Base-by-base conservation (phyloP, 805 yeast genomes). In the Candida nemodendra region DNA sequence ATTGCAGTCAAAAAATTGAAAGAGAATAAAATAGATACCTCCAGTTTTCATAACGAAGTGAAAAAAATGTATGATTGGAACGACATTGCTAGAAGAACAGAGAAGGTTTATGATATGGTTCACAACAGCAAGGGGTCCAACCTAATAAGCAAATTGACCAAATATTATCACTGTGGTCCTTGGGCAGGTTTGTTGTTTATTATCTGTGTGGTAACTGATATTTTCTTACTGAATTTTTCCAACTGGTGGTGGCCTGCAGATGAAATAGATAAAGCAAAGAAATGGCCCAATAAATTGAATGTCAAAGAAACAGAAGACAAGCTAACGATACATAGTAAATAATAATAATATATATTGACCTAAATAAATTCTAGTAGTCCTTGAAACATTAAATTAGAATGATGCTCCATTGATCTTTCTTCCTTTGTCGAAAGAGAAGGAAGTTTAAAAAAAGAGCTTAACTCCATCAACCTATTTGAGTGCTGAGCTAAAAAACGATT, bases 141-240 rank as follows among this genome's bases (percentile, higher is more conserved):
- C 32, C 64, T 86, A 43, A 48, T 81, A 6, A 71, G 69, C 19
- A 71, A 91, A 49, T 61, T 91, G 24, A 71, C 70, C 42, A 75
- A 79, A 37, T 81, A 80, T 50, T 82, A 84, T 56, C 70, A 71
- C 30, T 78, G 88, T 54, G 90, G 90, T 0, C 72, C 81, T 0
- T 83, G 95, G 78, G 95, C 96, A 1, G 96, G 96, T 1, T 78
- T 81, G 45, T 69, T 93, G 39, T 90, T 81, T 59, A 83, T 84
- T 0, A 59, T 93, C 21, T 84, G 95, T 56, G 81, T 81, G 15
- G 78, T 89, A 17, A 87, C 87, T 3, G 98, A 93, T 63, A 72
- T 82, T 22, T 69, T 88, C 32, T 47, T 93, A 3, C 73, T 71
- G 38, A 60, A 69, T 26, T 34, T 87, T 2, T 65, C 93, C 43